phyloP scores from a whole-genome alignment of 768 basidiomycete genomes.

The Cystobasidium ongulense region DNA sequence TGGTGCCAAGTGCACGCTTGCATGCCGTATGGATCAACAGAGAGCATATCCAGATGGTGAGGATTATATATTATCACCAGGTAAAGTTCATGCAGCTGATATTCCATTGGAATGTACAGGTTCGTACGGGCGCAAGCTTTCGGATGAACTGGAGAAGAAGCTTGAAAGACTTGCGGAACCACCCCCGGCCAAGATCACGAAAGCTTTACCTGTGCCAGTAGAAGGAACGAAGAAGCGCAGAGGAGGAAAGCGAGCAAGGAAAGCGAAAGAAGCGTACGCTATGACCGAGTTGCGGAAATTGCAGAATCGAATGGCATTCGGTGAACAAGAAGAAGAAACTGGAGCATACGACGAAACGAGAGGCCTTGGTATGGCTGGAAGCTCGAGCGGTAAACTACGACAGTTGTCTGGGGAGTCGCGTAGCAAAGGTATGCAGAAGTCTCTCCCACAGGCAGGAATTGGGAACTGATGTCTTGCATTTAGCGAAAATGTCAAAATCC shows the following conservation, averaged over 20 bases:
- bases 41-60: slow-evolving; percentile 62
- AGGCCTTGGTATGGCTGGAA: slow-evolving; percentile 94
- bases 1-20: slow-evolving; percentile 80
- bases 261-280: slow-evolving; percentile 96
- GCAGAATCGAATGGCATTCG: slow-evolving; percentile 94
- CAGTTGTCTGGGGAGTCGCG: slow-evolving; percentile 79
- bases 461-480: neutral
- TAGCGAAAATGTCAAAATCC: slow-evolving; percentile 91
- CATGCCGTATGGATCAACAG: slow-evolving; percentile 90
- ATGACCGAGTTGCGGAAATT: slow-evolving; percentile 93
- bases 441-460: neutral
- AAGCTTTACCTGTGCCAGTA: slow-evolving; percentile 86
- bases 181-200: slow-evolving; percentile 83
- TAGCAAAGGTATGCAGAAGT: slow-evolving; percentile 61
- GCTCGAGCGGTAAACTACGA: slow-evolving; percentile 75
- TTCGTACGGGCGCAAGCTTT: slow-evolving; percentile 66
- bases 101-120: slow-evolving; percentile 38
- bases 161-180: slow-evolving; percentile 87
- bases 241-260: slow-evolving; percentile 94
- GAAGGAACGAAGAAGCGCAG: slow-evolving; percentile 83
- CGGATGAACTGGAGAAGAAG: slow-evolving; percentile 84
- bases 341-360: slow-evolving; percentile 96
- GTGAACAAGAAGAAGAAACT: slow-evolving; percentile 89
- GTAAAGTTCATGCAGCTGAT: too few species aligned
- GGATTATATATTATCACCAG: too few species aligned